A percentile compares a stretch with the other conserved stretches of the same genome.
Evolutionary conservation across 2,329 filamentous ascomycete genomes (phyloP).

Genomic region (Tolypocladium cylindrosporum): DNA sequence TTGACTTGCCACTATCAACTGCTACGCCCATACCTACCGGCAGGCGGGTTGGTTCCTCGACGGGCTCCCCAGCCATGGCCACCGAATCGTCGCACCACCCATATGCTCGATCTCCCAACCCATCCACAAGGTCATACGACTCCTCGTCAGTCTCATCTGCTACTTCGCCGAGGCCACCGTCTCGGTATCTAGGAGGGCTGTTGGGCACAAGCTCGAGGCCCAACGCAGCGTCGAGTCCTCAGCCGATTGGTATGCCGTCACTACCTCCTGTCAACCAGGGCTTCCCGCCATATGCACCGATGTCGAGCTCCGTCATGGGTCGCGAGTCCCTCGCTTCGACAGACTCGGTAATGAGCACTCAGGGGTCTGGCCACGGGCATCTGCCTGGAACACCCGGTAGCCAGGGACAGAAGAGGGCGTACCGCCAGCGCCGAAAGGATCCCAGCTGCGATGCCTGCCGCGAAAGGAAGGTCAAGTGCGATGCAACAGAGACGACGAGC

Average conservation of each 20-base stretch:
- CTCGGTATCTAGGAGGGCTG: slow-evolving; percentile 40
- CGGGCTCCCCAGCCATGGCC: slow-evolving; percentile 27
- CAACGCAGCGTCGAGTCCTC: slow-evolving; percentile 37
- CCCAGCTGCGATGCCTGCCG: slow-evolving; percentile 96
- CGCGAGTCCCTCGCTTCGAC: slow-evolving; percentile 51
- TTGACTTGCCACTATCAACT: neutral
- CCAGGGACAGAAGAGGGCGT: slow-evolving; percentile 82
- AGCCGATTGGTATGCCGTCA: slow-evolving; percentile 43
- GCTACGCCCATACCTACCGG: neutral
- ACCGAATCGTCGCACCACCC: slow-evolving; percentile 43
- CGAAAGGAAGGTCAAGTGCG: slow-evolving; percentile 78
- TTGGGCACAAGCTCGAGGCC: slow-evolving; percentile 42
- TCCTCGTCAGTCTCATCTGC: slow-evolving; percentile 54
- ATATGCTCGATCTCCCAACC: slow-evolving; percentile 52
- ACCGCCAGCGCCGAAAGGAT: slow-evolving; percentile 89
- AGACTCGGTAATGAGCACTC: slow-evolving; percentile 46
- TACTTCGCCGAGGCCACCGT: slow-evolving; percentile 45
- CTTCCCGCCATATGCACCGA: slow-evolving; percentile 44
- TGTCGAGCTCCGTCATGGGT: slow-evolving; percentile 40
- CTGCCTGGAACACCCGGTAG: slow-evolving; percentile 28
- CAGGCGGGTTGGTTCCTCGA: slow-evolving; percentile 4
- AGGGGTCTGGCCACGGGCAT: slow-evolving; percentile 28
- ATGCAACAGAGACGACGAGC: slow-evolving; percentile 91
- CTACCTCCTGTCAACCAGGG: slow-evolving; percentile 36
- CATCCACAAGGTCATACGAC: slow-evolving; percentile 52